These are phyloP conservation scores for Pelargonium fulgidum DNA, from an alignment of 441 rosid species.

Conservation along the genomic window DNA sequence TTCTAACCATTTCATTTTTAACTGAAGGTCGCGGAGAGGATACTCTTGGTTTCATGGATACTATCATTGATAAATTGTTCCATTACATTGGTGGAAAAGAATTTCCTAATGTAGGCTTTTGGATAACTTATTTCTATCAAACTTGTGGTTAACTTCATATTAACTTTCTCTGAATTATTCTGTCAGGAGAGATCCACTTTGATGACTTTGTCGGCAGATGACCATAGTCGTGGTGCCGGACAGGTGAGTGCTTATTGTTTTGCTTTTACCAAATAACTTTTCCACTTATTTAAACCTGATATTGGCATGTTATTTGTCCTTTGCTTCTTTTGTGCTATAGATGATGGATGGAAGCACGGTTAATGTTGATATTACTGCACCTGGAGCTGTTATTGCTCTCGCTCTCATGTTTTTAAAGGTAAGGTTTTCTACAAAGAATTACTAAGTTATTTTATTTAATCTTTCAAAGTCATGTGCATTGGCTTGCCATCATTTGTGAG, in stretches of 20 bases:
- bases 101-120: constrained; percentile 45
- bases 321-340: constrained; percentile 33
- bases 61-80: constrained; percentile 71
- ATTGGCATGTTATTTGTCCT: constrained; percentile 12
- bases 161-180: constrained; percentile 21
- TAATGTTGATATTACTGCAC: constrained; percentile 94
- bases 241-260: constrained; percentile 46
- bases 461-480: constrained; percentile 16
- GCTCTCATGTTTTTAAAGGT: constrained; percentile 92
- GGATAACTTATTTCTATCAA: constrained; percentile 19
- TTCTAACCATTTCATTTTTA: constrained; percentile 24
- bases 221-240: constrained; percentile 53
- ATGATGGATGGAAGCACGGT: constrained; percentile 72
- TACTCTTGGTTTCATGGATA: constrained; percentile 65
- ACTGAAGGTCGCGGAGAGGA: constrained; percentile 86
- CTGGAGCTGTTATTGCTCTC: constrained; percentile 91
- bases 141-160: constrained; percentile 16
- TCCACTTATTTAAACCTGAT: constrained; percentile 18
- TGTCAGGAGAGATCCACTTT: constrained; percentile 66
- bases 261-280: constrained; percentile 16
- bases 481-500: background rate
- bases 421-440: constrained; percentile 21
- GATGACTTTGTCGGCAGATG: constrained; percentile 49
- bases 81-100: constrained; percentile 90
- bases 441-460: constrained; percentile 17